Conservation (phyloP, 495 filamentous ascomycete species). For the Tuber calosporum region DNA sequence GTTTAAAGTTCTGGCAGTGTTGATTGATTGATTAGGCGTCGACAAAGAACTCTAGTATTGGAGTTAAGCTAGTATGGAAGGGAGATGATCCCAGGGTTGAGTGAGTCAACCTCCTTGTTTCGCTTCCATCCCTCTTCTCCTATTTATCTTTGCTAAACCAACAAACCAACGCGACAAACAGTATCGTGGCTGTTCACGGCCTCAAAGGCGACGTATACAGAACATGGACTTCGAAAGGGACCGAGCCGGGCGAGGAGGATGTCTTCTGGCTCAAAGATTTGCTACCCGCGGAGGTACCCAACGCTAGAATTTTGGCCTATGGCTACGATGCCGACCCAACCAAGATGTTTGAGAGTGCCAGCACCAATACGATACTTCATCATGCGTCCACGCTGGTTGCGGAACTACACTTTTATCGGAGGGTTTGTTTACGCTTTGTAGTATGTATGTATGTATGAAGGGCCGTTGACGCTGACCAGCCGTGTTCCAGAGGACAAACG, state of each 20-base stretch:
- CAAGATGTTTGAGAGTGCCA: constrained; percentile 54
- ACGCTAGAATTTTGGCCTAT: constrained; percentile 68
- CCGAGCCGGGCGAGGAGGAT: constrained; percentile 45
- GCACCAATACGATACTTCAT: constrained; percentile 70
- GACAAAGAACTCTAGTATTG: constrained; percentile 33
- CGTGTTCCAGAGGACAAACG: constrained; percentile 51
- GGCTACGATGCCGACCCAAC: constrained; percentile 75
- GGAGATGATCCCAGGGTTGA: constrained; percentile 37
- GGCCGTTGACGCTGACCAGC: constrained; percentile 43
- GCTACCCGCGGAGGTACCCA: constrained; percentile 58
- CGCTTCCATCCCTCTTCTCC: not conserved
- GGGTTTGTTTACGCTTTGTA: constrained; percentile 43
- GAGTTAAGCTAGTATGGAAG: constrained; percentile 31
- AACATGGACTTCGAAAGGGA: constrained; percentile 60
- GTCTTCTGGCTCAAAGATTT: constrained; percentile 73
- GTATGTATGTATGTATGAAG: not conserved
- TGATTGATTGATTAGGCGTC: constrained; percentile 14
- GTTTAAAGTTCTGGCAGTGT: not conserved
- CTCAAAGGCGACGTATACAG: constrained; percentile 69
- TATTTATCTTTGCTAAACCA: constrained; percentile 20
- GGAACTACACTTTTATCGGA: constrained; percentile 53
- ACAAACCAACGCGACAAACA: constrained; percentile 13
- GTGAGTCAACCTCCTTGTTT: constrained; percentile 25
- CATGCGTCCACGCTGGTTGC: constrained; percentile 77
- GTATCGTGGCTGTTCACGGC: constrained; percentile 60